A percentile compares a stretch with the other conserved stretches of the same genome.
Evolutionary conservation across 2,329 filamentous ascomycete species (phyloP).

Genomic region (Cryphonectria radicalis): DNA sequence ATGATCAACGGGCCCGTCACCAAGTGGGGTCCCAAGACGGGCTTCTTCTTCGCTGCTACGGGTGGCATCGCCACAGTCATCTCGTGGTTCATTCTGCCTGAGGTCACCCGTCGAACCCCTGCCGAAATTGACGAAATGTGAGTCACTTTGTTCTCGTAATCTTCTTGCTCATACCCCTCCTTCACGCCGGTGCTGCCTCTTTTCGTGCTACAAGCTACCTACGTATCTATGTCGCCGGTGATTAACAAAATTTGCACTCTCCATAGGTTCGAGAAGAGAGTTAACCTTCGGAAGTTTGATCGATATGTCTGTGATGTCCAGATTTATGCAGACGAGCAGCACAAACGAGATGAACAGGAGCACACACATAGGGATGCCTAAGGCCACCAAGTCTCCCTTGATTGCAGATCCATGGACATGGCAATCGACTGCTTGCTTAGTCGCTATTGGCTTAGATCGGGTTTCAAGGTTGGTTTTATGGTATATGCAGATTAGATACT

Average conservation of each 20-base stretch:
- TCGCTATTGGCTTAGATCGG: neutral
- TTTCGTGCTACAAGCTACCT: neutral
- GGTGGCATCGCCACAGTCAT: constrained; percentile 39
- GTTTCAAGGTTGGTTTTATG: no score
- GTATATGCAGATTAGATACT: no score
- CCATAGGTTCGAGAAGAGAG: constrained; percentile 39
- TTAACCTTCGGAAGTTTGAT: constrained; percentile 43
- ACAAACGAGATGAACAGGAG: neutral
- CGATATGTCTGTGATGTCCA: constrained; percentile 42
- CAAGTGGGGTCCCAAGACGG: constrained; percentile 50
- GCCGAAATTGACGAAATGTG: constrained; percentile 46
- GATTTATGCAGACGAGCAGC: constrained; percentile 34
- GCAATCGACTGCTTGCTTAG: neutral
- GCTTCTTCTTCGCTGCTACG: constrained; percentile 46
- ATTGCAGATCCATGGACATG: neutral
- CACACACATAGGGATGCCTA: neutral
- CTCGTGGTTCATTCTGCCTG: constrained; percentile 44
- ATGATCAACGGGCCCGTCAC: constrained; percentile 46
- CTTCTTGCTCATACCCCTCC: neutral
- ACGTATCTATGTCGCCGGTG: neutral
- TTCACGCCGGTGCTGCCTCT: neutral
- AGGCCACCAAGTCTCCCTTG: neutral
- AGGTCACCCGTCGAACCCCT: constrained; percentile 41
- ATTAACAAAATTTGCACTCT: neutral
- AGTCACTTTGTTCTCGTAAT: constrained; percentile 31